Conservation (phyloP, 2,329 filamentous ascomycete species). For the Onygenales sp. region DNA sequence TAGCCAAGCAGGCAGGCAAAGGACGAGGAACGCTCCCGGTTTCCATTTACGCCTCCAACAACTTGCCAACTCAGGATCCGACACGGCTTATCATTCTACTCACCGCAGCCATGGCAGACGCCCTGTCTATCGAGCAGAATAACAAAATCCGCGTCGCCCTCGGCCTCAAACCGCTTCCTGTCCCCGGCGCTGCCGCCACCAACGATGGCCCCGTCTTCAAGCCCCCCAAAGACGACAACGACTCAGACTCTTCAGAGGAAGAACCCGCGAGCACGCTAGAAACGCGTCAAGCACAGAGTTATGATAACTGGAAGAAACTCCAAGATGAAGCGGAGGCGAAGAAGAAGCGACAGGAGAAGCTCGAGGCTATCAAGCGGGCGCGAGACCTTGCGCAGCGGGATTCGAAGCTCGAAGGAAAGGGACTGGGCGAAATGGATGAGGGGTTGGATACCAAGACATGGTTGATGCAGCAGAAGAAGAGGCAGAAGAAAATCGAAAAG, state of each 20-base stretch:
- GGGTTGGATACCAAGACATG: conserved; percentile 74
- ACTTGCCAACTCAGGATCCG: too few species aligned
- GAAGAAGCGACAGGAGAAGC: conserved; percentile 66
- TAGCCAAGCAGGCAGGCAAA: background rate
- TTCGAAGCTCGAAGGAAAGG: conserved; percentile 68
- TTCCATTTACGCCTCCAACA: background rate
- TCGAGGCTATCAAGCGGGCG: conserved; percentile 76
- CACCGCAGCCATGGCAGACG: conserved; percentile 32
- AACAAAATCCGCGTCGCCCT: conserved; percentile 85
- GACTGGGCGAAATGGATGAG: conserved; percentile 65
- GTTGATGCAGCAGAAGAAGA: conserved; percentile 83
- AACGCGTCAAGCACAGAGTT: conserved; percentile 41
- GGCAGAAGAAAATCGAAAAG: conserved; percentile 79
- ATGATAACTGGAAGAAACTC: conserved; percentile 45
- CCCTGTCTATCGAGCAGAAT: conserved; percentile 78
- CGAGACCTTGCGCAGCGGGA: conserved; percentile 73
- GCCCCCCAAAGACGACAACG: conserved; percentile 39
- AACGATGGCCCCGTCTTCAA: conserved; percentile 48
- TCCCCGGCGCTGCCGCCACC: conserved; percentile 52
- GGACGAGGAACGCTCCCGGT: background rate
- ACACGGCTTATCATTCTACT: too few species aligned
- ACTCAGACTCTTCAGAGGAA: conserved; percentile 37
- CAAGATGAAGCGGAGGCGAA: conserved; percentile 64
- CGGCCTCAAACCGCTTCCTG: conserved; percentile 81
- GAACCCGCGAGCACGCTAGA: conserved; percentile 77